Percentiles rank a stretch among this genome's conserved stretches.
Evolutionary conservation across 257 asterid species (phyloP).

Genomic region (Oldenlandia corymbosa): DNA sequence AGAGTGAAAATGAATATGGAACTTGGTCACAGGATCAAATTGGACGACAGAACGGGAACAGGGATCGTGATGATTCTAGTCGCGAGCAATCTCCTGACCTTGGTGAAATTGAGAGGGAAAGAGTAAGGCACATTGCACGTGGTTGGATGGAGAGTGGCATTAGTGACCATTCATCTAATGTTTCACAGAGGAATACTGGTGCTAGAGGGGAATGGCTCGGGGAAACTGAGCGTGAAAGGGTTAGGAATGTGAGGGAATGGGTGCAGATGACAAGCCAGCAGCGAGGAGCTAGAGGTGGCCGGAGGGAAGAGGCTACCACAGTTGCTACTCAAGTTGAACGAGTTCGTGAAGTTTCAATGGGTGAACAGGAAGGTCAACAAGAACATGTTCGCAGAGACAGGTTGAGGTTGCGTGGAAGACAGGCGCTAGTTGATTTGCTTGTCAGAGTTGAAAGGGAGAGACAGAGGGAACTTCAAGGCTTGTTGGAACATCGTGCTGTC

Average conservation of each 20-base stretch:
- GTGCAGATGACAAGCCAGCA: conserved; percentile 95
- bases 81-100: conserved; percentile 92
- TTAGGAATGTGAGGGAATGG: conserved; percentile 87
- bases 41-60: conserved; percentile 36
- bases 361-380: conserved; percentile 62
- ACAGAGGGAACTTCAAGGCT: conserved; percentile 73
- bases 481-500: conserved; percentile 87
- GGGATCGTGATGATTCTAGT: conserved; percentile 56
- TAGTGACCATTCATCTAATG: conserved; percentile 53
- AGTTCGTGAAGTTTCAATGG: conserved; percentile 44
- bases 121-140: conserved; percentile 93
- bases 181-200: conserved; percentile 52
- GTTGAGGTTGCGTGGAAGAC: conserved; percentile 86
- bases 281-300: conserved; percentile 57
- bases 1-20: conserved; percentile 55
- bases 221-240: conserved; percentile 95
- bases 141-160: conserved; percentile 98
- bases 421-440: conserved; percentile 79
- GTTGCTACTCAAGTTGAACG: conserved; percentile 43
- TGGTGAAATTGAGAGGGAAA: conserved; percentile 84
- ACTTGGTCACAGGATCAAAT: conserved; percentile 54
- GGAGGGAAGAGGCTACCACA: conserved; percentile 45
- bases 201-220: conserved; percentile 89
- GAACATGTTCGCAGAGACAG: conserved; percentile 73
- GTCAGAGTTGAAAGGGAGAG: conserved; percentile 79